Base-by-base conservation (phyloP, 345 rosid species). In the Rhodomyrtus tomentosa region DNA sequence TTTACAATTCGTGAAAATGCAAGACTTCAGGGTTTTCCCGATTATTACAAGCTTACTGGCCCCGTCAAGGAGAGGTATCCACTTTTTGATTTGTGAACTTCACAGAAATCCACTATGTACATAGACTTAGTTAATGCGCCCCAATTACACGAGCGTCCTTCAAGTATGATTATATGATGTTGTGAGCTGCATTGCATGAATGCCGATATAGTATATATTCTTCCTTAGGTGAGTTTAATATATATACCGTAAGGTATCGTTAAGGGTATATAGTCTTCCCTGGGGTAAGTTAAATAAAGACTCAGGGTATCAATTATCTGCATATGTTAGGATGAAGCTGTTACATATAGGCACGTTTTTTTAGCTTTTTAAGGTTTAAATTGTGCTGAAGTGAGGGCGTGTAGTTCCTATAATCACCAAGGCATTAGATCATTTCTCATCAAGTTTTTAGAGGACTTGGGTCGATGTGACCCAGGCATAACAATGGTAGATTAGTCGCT, bases 11-110 rank as follows among this genome's bases (percentile, higher is more conserved):
- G 97, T 1, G 98, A 95, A 80, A 96, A 95, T 27, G 95, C 98
- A 0, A 88, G 98, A 45, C 88, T 95, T 0, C 97, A 96, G 84
- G 98, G 97, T 14, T 96, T 95, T 45, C 98, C 96, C 0, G 96
- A 95, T 36, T 89, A 86, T 54, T 96, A 94, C 45, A 90, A 89
- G 81, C 93, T 95, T 0, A 89, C 87, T 25, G 99, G 98, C 0
- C 91, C 95, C 4, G 68, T 95, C 1, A 95, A 92, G 81, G 87
- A 96, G 74, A 93, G 98, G 98, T 93, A 18, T 38, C 59, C 52
- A 1, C 13, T 58, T 21, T 62, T 36, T 54, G 48, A 52, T 51
- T 59, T 81, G 14, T 29, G 36, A 15, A 25, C 76, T 50, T 10
- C 42, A 9, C 22, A 12, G 52, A 29, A 25, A 45, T 32, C 59